Conservation (phyloP, 192 early-diverging fungal genomes). For the Backusella westeae region DNA sequence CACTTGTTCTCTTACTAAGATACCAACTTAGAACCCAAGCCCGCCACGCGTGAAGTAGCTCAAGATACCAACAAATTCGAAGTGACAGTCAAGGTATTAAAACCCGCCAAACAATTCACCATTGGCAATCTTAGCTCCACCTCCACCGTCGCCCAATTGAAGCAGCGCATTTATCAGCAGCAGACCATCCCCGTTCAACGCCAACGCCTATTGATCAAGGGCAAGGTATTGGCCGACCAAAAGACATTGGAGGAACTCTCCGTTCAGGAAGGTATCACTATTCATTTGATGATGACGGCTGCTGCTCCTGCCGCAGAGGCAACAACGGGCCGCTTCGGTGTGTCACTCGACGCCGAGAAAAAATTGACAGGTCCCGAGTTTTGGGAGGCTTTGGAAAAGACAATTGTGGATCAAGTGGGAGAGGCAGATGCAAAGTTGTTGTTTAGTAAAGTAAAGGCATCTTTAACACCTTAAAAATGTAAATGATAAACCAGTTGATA, state of each 20-base stretch:
- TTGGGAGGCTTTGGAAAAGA: slow-evolving; percentile 18
- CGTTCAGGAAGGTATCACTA: slow-evolving; percentile 37
- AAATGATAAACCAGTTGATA: background rate
- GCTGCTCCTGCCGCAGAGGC: background rate
- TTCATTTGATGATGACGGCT: slow-evolving; percentile 52
- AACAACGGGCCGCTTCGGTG: slow-evolving; percentile 4
- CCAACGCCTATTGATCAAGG: slow-evolving; percentile 60
- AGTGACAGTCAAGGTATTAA: slow-evolving; percentile 31
- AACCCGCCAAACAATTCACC: slow-evolving; percentile 31
- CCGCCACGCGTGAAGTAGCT: background rate
- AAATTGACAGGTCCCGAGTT: slow-evolving; percentile 12
- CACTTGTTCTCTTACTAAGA: background rate
- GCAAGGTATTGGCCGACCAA: slow-evolving; percentile 55
- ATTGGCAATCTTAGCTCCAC: slow-evolving; percentile 14
- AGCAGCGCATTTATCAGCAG: slow-evolving; percentile 35
- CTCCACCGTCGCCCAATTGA: slow-evolving; percentile 26
- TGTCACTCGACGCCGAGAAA: slow-evolving; percentile 13
- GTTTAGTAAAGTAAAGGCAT: slow-evolving; percentile 10
- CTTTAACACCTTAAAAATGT: slow-evolving; percentile 1
- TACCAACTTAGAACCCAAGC: background rate
- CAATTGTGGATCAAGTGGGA: slow-evolving; percentile 7
- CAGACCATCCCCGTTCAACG: slow-evolving; percentile 21
- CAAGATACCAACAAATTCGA: slow-evolving; percentile 2
- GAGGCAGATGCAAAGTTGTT: slow-evolving; percentile 9
- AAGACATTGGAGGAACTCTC: slow-evolving; percentile 51